Percentiles rank a stretch among this genome's conserved stretches.
phyloP scores from a whole-genome alignment of 2,329 filamentous ascomycete species.

The Albifimbria verrucaria region DNA sequence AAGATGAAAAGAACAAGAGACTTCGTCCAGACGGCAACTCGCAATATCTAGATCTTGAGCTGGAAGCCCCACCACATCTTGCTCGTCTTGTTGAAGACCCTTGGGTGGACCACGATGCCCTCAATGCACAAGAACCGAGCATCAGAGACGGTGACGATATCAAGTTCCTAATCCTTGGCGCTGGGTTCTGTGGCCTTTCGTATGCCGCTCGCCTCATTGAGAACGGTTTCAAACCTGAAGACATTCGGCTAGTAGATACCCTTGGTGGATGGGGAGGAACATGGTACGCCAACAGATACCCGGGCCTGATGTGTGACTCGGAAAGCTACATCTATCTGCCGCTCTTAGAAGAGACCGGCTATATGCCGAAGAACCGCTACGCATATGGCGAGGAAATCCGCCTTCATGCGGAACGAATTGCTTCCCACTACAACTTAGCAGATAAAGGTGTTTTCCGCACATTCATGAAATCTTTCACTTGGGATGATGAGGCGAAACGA shows the following conservation, averaged over 20 bases:
- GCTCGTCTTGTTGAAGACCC: slow-evolving; percentile 24
- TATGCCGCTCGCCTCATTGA: slow-evolving; percentile 18
- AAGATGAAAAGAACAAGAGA: slow-evolving; percentile 27
- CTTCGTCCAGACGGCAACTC: slow-evolving; percentile 20
- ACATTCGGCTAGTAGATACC: slow-evolving; percentile 36
- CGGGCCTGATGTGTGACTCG: slow-evolving; percentile 52
- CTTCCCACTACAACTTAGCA: slow-evolving; percentile 36
- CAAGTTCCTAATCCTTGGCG: slow-evolving; percentile 28
- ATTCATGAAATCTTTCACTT: slow-evolving; percentile 34
- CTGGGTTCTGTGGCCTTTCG: slow-evolving; percentile 28
- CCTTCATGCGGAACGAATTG: slow-evolving; percentile 38
- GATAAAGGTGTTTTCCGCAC: slow-evolving; percentile 39
- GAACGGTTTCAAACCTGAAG: slow-evolving; percentile 17
- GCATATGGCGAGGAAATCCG: slow-evolving; percentile 39
- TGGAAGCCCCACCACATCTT: slow-evolving; percentile 10
- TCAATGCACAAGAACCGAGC: slow-evolving; percentile 19
- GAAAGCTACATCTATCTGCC: slow-evolving; percentile 60
- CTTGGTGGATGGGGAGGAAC: slow-evolving; percentile 44
- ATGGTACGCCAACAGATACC: slow-evolving; percentile 51
- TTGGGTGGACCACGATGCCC: slow-evolving; percentile 28
- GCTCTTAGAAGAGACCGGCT: slow-evolving; percentile 56
- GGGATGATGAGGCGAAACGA: slow-evolving; percentile 36
- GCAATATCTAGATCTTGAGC: slow-evolving; percentile 25
- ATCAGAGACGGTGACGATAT: slow-evolving; percentile 23
- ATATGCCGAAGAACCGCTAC: slow-evolving; percentile 52